Percentiles rank a stretch among this genome's conserved stretches.
Evolutionary conservation across 2,329 filamentous ascomycete genomes (phyloP).

Genomic region (Pseudogymnoascus sp.): DNA sequence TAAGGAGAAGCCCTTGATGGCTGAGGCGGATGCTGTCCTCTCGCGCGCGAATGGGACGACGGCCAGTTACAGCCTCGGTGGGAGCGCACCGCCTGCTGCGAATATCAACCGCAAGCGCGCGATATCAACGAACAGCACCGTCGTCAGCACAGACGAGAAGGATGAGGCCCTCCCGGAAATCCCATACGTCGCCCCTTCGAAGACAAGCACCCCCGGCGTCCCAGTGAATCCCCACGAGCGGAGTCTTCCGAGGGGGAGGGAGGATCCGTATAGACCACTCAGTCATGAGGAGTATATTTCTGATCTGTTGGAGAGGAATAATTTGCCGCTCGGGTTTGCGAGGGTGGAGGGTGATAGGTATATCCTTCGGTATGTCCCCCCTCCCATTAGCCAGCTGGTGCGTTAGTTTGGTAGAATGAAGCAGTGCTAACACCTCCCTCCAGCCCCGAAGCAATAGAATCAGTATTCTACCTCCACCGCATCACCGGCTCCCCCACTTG

Average conservation of each 20-base stretch:
- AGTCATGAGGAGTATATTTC: slow-evolving; percentile 50
- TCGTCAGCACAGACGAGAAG: too few species aligned
- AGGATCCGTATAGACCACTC: slow-evolving; percentile 20
- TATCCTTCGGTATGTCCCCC: slow-evolving; percentile 50
- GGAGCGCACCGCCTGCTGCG: not conserved
- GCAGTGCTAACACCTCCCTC: not conserved
- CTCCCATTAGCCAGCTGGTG: slow-evolving; percentile 17
- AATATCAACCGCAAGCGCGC: not conserved
- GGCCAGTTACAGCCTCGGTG: not conserved
- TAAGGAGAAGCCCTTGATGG: slow-evolving; percentile 1
- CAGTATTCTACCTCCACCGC: slow-evolving; percentile 83
- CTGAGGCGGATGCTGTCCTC: not conserved
- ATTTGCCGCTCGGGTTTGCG: slow-evolving; percentile 46
- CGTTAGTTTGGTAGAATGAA: not conserved
- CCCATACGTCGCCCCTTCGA: slow-evolving; percentile 8
- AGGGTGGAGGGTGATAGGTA: slow-evolving; percentile 44
- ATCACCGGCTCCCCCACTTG: slow-evolving; percentile 72
- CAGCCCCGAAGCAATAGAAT: slow-evolving; percentile 81
- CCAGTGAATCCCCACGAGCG: not conserved
- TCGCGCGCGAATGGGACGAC: not conserved
- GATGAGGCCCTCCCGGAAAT: not conserved
- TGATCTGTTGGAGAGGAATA: slow-evolving; percentile 35
- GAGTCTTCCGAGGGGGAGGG: not conserved
- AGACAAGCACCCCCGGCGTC: not conserved
- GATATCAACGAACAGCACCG: not conserved